Conservation (phyloP, 108 stramenopile genomes). For the Cylindrotheca closterium region DNA sequence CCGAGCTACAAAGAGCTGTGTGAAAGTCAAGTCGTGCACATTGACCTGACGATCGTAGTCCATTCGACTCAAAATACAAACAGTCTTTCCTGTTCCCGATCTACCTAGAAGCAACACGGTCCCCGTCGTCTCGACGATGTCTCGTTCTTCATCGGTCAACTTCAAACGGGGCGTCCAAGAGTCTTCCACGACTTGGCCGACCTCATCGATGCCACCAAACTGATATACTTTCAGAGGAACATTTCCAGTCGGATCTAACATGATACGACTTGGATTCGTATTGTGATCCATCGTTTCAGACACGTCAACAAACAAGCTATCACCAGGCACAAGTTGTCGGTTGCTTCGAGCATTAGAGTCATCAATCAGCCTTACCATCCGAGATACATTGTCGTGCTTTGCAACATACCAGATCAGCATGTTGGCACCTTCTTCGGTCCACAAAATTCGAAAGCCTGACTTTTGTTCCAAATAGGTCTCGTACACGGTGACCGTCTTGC, state of each 20-base stretch:
- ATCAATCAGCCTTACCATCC: slow-evolving; percentile 49
- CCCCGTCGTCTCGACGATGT: slow-evolving; percentile 40
- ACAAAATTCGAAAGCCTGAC: slow-evolving; percentile 46
- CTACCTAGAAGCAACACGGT: slow-evolving; percentile 54
- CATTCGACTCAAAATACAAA: slow-evolving; percentile 50
- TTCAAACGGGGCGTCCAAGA: slow-evolving; percentile 44
- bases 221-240: slow-evolving; percentile 48
- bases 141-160: slow-evolving; percentile 45
- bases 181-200: slow-evolving; percentile 17
- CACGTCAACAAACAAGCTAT: background rate
- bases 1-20: slow-evolving; percentile 53
- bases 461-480: slow-evolving; percentile 59
- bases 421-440: slow-evolving; percentile 34
- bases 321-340: slow-evolving; percentile 19
- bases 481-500: slow-evolving; percentile 36
- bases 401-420: slow-evolving; percentile 30
- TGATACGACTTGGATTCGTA: slow-evolving; percentile 13
- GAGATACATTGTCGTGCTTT: slow-evolving; percentile 47
- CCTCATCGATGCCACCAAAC: slow-evolving; percentile 16
- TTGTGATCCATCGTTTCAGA: background rate
- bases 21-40: slow-evolving; percentile 15
- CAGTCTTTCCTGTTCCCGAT: slow-evolving; percentile 55
- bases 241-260: slow-evolving; percentile 42
- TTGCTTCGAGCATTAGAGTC: slow-evolving; percentile 39
- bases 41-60: slow-evolving; percentile 37